phyloP scores from a whole-genome alignment of 2,329 filamentous ascomycete genomes.

The Epichloe baconii region DNA sequence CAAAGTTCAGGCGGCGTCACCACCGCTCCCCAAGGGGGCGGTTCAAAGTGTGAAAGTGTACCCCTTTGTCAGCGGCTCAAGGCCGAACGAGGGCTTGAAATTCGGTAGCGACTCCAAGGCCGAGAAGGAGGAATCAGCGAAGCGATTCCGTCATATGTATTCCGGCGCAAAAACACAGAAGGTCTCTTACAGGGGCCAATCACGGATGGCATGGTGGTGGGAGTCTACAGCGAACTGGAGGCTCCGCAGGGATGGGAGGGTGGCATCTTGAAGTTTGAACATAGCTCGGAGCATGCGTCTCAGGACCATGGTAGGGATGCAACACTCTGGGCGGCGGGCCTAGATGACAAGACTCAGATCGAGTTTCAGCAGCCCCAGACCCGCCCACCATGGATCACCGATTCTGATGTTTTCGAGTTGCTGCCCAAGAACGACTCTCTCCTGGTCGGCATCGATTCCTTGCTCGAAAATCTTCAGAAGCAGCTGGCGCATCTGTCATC shows the following conservation, averaged over 20 bases:
- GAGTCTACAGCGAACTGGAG: slow-evolving; percentile 38
- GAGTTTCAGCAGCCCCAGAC: slow-evolving; percentile 66
- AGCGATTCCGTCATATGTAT: slow-evolving; percentile 61
- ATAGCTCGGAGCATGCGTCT: slow-evolving; percentile 17
- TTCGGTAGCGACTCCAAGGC: slow-evolving; percentile 82
- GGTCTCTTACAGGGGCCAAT: slow-evolving; percentile 71
- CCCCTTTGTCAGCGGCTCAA: slow-evolving; percentile 55
- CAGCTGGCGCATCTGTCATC: slow-evolving; percentile 80
- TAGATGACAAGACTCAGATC: slow-evolving; percentile 59
- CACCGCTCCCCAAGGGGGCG: slow-evolving; percentile 52
- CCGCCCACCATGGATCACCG: slow-evolving; percentile 43
- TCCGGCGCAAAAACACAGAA: slow-evolving; percentile 37
- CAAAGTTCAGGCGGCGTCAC: slow-evolving; percentile 71
- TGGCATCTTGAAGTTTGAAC: slow-evolving; percentile 67
- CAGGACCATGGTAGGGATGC: slow-evolving; percentile 34
- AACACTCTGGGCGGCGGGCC: slow-evolving; percentile 60
- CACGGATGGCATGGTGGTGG: slow-evolving; percentile 77
- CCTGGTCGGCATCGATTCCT: slow-evolving; percentile 72
- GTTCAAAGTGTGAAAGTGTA: slow-evolving; percentile 61
- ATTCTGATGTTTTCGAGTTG: slow-evolving; percentile 35
- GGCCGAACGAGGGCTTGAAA: slow-evolving; percentile 53
- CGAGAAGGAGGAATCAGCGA: slow-evolving; percentile 64
- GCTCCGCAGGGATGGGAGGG: slow-evolving; percentile 60
- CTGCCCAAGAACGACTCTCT: slow-evolving; percentile 41
- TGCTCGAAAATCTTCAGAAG: slow-evolving; percentile 58